Evolutionary conservation across 1,284 basidiomycete genomes (phyloP), one percentile per base, ranked within the genome.

Genomic region (Pseudozyma tsukubaensis): DNA sequence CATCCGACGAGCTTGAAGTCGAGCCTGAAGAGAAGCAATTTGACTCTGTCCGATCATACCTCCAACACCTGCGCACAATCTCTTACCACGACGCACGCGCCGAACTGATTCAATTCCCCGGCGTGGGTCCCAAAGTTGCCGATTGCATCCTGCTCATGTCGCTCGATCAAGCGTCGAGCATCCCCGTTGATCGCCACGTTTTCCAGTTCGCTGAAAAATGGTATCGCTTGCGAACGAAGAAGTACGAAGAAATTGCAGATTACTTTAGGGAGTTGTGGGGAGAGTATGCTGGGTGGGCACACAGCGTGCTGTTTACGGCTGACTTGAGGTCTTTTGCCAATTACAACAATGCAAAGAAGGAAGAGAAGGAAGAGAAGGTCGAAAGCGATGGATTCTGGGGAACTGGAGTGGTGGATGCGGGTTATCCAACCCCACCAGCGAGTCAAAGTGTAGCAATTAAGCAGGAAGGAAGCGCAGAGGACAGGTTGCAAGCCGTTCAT

Each of bases 111-210:
- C 79, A 90, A 94, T 72, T 89, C 10, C 77, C 93, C 47, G 97
- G 97, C 0, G 93, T 99, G 0, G 97, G 97, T 1, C 89, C 94
- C 37, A 99, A 99, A 85, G 83, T 84, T 6, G 82, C 82, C 7
- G 83, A 84, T 83, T 99, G 97, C 82, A 88, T 99, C 36, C 86
- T 97, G 56, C 87, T 99, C 24, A 98, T 99, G 92, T 94, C 93
- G 76, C 85, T 98, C 59, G 93, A 97, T 85, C 94, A 97, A 47
- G 63, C 73, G 2, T 74, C 73, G 2, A 75, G 68, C 51, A 84
- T 84, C 35, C 83, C 83, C 1, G 83, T 84, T 8, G 83, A 84
- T 50, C 71, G 83, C 3, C 83, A 84, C 59, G 83, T 84, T 1
- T 84, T 82, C 48, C 72, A 80, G 18, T 84, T 84, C 50, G 83